These are phyloP conservation scores for Bondarzewia mesenterica DNA, from an alignment of 1,284 basidiomycete species.

Conservation along the genomic window DNA sequence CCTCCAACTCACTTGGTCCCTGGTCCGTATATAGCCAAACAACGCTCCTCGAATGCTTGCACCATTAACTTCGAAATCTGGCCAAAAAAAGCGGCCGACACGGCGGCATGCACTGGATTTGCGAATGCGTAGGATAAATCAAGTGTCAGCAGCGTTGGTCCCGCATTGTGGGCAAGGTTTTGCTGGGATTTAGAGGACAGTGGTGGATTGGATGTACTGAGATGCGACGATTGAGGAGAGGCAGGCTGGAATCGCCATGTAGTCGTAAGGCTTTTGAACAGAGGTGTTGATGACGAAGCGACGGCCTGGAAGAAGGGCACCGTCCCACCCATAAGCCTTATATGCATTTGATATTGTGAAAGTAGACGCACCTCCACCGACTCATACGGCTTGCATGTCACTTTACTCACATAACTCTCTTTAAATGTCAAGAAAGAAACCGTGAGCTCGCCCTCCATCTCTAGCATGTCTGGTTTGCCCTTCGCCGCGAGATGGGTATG, in stretches of 20 bases:
- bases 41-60: conserved; percentile 84
- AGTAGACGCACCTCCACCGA: conserved; percentile 63
- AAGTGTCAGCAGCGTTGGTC: conserved; percentile 68
- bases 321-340: neutral
- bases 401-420: conserved; percentile 84
- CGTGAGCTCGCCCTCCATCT: conserved; percentile 78
- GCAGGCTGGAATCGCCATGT: conserved; percentile 72
- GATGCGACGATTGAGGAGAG: conserved; percentile 35
- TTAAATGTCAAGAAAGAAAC: conserved; percentile 85
- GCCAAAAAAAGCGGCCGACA: conserved; percentile 80
- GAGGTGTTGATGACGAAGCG: conserved; percentile 72
- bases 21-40: conserved; percentile 59
- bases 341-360: neutral
- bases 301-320: conserved; percentile 43
- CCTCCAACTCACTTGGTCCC: too few species aligned
- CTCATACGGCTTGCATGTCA: conserved; percentile 70
- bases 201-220: conserved; percentile 17
- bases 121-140: conserved; percentile 84
- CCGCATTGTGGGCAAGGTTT: conserved; percentile 18
- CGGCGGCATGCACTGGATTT: conserved; percentile 78
- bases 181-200: conserved; percentile 8
- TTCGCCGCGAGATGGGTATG: neutral
- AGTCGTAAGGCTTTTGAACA: conserved; percentile 84
- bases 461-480: conserved; percentile 1
- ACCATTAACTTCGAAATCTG: conserved; percentile 88